phyloP scores from a whole-genome alignment of 2,329 filamentous ascomycete species.

The Helotiales sp. region DNA sequence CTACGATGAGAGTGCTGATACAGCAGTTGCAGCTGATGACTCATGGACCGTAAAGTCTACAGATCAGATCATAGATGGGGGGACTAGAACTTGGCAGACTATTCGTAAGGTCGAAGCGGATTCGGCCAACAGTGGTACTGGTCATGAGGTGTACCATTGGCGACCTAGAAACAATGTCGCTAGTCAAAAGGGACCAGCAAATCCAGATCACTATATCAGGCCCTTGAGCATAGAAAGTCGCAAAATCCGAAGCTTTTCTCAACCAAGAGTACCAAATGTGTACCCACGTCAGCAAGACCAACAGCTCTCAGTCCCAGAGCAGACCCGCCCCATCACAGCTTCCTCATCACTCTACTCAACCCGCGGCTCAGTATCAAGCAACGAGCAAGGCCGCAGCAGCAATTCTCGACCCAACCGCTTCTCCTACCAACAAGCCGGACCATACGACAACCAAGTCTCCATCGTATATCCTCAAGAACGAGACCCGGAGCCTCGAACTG shows the following conservation, averaged over 20 bases:
- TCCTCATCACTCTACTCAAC: slow-evolving; percentile 29
- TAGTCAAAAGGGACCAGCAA: not conserved
- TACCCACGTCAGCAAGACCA: slow-evolving; percentile 24
- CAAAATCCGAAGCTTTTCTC: slow-evolving; percentile 34
- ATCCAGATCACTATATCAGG: slow-evolving; percentile 27
- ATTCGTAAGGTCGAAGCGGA: slow-evolving; percentile 24
- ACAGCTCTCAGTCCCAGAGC: slow-evolving; percentile 22
- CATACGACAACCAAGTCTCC: slow-evolving; percentile 33
- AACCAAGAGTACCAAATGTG: slow-evolving; percentile 31
- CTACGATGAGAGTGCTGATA: slow-evolving; percentile 28
- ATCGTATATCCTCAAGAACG: slow-evolving; percentile 23
- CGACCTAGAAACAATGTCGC: slow-evolving; percentile 1
- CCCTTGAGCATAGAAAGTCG: slow-evolving; percentile 19
- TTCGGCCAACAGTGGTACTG: not conserved
- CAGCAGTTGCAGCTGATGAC: slow-evolving; percentile 22
- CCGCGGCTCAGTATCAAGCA: slow-evolving; percentile 21
- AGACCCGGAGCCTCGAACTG: slow-evolving; percentile 21
- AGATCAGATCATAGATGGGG: slow-evolving; percentile 20
- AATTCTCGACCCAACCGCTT: slow-evolving; percentile 7
- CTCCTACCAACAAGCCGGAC: slow-evolving; percentile 32
- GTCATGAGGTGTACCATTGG: slow-evolving; percentile 19
- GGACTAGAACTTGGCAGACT: slow-evolving; percentile 27
- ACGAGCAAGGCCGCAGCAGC: slow-evolving; percentile 12
- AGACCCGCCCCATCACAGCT: slow-evolving; percentile 18
- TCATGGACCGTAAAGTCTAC: slow-evolving; percentile 23